A percentile compares a stretch with the other conserved stretches of the same genome.
phyloP scores from a whole-genome alignment of 139 green algal species.

The Gonium pectorale region DNA sequence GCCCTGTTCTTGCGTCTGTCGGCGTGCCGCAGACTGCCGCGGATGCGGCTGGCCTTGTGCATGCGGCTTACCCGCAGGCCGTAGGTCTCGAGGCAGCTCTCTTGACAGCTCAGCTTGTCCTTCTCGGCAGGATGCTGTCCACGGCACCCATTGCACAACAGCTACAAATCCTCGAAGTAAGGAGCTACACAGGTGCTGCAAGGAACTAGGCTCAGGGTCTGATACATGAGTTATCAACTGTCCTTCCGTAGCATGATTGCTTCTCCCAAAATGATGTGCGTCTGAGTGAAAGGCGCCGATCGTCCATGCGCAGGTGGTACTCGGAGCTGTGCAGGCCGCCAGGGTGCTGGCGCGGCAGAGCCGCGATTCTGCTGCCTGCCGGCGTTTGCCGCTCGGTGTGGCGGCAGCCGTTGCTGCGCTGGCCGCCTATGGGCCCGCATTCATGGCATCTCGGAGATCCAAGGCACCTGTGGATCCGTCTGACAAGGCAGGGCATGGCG shows the following conservation, averaged over 20 bases:
- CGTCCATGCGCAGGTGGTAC: conserved; percentile 14
- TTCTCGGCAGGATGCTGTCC: conserved; percentile 72
- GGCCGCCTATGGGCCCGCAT: conserved; percentile 4
- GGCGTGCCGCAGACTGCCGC: too few relatives aligned
- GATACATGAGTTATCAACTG: too few relatives aligned
- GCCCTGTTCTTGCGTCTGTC: background rate
- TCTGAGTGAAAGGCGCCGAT: too few relatives aligned
- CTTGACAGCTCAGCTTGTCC: conserved; percentile 68
- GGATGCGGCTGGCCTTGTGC: conserved; percentile 24
- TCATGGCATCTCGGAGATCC: conserved; percentile 5
- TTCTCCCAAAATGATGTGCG: too few relatives aligned
- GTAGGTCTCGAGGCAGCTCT: conserved; percentile 64
- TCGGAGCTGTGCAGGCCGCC: background rate
- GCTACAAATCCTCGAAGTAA: conserved; percentile 66
- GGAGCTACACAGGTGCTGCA: too few relatives aligned
- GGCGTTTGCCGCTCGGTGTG: conserved; percentile 19
- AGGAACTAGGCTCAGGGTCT: too few relatives aligned
- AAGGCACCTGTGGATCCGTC: background rate
- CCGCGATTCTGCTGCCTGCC: conserved; percentile 4
- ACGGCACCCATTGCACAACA: conserved; percentile 57
- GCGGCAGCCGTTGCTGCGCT: conserved; percentile 24
- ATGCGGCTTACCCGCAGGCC: conserved; percentile 71
- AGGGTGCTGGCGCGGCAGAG: conserved; percentile 34
- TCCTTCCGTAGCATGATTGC: too few relatives aligned
- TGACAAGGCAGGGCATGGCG: conserved; percentile 10